Conservation (phyloP, 106 monocot species). For the Phalaenopsis aphrodite region DNA sequence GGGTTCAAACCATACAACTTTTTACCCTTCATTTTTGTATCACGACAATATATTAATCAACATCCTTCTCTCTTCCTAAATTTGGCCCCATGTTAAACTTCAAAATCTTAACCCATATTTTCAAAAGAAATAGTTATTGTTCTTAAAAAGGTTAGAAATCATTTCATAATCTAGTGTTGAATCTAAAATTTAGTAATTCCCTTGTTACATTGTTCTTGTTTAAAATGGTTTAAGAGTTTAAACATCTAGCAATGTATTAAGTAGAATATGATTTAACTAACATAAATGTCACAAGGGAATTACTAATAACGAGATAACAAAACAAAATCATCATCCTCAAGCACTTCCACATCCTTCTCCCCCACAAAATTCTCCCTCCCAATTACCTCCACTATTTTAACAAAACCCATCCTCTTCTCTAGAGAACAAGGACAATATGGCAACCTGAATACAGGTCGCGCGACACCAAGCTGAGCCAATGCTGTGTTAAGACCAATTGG, state of each 20-base stretch:
- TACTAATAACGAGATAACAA: conserved; percentile 43
- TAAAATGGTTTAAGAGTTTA: neutral
- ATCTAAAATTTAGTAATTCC: too few species aligned
- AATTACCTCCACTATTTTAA: conserved; percentile 55
- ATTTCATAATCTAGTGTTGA: too few species aligned
- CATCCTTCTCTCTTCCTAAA: too few species aligned
- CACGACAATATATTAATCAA: too few species aligned
- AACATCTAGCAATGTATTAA: neutral
- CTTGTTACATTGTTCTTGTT: too few species aligned
- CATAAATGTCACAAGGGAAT: neutral
- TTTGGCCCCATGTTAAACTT: too few species aligned
- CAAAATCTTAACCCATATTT: too few species aligned
- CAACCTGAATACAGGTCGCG: conserved; percentile 60
- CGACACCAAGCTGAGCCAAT: conserved; percentile 71
- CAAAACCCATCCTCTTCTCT: conserved; percentile 49
- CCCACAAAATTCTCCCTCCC: conserved; percentile 76
- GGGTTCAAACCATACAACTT: too few species aligned
- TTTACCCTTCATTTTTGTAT: too few species aligned
- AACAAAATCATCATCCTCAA: conserved; percentile 74
- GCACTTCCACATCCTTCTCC: conserved; percentile 49
- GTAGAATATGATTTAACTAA: neutral
- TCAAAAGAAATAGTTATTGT: too few species aligned
- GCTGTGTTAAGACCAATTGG: conserved; percentile 75
- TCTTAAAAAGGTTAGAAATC: too few species aligned
- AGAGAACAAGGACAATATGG: conserved; percentile 69